Conservation (phyloP, 768 basidiomycete species). For the Mrakia blollopis region DNA sequence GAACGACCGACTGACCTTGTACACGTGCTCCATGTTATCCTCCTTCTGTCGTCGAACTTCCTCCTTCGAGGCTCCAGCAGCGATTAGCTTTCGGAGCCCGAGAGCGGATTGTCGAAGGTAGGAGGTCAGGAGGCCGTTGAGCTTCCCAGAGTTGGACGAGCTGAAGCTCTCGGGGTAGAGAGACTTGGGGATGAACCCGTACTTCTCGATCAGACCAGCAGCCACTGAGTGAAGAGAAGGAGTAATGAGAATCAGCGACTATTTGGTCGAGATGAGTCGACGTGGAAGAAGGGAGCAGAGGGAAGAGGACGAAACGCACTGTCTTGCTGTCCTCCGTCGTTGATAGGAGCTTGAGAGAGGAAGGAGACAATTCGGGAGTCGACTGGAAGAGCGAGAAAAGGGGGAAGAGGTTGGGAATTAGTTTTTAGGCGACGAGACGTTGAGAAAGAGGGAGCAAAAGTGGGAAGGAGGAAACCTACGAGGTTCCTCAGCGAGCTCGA, state of each 20-base stretch:
- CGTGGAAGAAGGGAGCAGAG: not conserved
- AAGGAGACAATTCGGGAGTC: constrained; percentile 77
- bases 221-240: not conserved
- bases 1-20: not conserved
- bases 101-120: constrained; percentile 85
- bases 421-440: too few relatives aligned
- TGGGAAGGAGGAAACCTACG: constrained; percentile 63
- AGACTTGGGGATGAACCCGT: constrained; percentile 79
- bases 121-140: constrained; percentile 70
- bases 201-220: constrained; percentile 50
- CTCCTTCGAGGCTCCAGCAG: constrained; percentile 50
- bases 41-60: constrained; percentile 20
- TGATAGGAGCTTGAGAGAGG: constrained; percentile 70
- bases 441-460: constrained; percentile 53
- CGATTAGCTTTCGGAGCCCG: constrained; percentile 62
- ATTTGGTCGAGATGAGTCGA: not conserved
- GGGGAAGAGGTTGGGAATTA: constrained; percentile 16
- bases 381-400: constrained; percentile 39
- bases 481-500: constrained; percentile 71
- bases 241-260: not conserved
- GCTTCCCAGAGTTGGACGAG: constrained; percentile 64
- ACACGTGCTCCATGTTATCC: constrained; percentile 12
- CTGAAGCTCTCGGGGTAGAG: constrained; percentile 76
- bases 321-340: constrained; percentile 74
- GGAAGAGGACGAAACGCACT: constrained; percentile 59